Base-by-base conservation (phyloP, 2,329 filamentous ascomycete genomes). In the Aspergillus fumigatiaffinis region DNA sequence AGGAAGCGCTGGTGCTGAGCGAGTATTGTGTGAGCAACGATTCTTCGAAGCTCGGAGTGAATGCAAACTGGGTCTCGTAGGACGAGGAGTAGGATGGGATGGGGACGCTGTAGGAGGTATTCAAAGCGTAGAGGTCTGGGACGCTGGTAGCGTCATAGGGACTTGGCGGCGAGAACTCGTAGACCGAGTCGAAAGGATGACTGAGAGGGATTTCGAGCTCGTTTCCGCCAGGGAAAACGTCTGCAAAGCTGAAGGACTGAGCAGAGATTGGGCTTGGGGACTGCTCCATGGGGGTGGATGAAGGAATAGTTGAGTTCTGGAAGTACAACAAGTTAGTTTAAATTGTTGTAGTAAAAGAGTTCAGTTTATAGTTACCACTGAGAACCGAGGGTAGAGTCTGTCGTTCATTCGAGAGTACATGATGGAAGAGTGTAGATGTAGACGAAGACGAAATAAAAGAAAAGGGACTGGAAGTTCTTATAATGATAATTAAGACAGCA, bases 201-300 rank as follows among this genome's bases (percentile, higher is more conserved):
- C 5, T 42, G 42, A 54, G 46, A 25, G 58, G 56, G 20, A 35
- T 55, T 10, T 55, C 17, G 32, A 58, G 51, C 47, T 63, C 60
- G 51, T 14, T 32, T 6, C 54, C 46, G 26, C 53, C 52, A 26
- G 46, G 42, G 54, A 60, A 65, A 52, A 63, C 46, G 14, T 64
- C 60, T 49, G 56, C 51, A 50, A 57, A 62, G 50, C 56, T 58
- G 57, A 66, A 52, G 48, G 56, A 60, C 20, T 58, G 55, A 51
- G 57, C 54, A 20, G 65, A 65, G 32, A 60, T 60, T 32, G 66
- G 61, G 46, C 63, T 64, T 46, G 42, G 20, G 9, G 57, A 49
- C 12, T 4, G 51, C 21, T 68, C 63, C 63, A 68, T 66, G 44
- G 63, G 61, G 26, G 65, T 61, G 47, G 63, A 66, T 54, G 56